Percentiles rank a stretch among this genome's conserved stretches.
These are phyloP conservation scores for Mycena chlorophos DNA, from an alignment of 768 basidiomycete genomes.

Conservation along the genomic window DNA sequence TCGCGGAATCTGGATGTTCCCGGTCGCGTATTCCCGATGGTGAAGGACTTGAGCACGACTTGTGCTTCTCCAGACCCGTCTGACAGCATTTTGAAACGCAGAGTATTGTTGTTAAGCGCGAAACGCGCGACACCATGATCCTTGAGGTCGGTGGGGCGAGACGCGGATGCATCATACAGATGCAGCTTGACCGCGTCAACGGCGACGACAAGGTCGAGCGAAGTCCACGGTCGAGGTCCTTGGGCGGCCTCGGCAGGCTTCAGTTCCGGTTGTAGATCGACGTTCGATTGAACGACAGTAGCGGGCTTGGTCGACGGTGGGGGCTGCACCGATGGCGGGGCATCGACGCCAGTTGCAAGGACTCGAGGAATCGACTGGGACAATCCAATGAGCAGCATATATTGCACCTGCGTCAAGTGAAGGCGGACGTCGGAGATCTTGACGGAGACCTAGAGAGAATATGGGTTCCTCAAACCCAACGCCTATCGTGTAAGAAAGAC, in stretches of 20 bases:
- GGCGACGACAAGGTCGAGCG: conserved; percentile 71
- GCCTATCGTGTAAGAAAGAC: conserved; percentile 6
- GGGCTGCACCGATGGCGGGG: conserved; percentile 31
- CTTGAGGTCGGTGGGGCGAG: conserved; percentile 55
- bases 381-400: conserved; percentile 65
- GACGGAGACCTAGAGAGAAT: conserved; percentile 57
- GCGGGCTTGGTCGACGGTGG: conserved; percentile 21
- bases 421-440: conserved; percentile 83
- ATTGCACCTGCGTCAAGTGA: conserved; percentile 83
- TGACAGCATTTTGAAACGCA: conserved; percentile 79
- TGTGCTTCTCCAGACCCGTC: conserved; percentile 87
- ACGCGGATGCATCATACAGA: conserved; percentile 73
- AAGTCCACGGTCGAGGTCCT: conserved; percentile 51
- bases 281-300: conserved; percentile 19
- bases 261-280: conserved; percentile 64
- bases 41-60: conserved; percentile 85
- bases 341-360: conserved; percentile 51
- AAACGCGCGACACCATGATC: conserved; percentile 85
- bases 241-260: conserved; percentile 31
- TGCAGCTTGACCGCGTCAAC: conserved; percentile 78
- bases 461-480: not conserved
- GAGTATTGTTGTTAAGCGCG: conserved; percentile 73
- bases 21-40: conserved; percentile 84
- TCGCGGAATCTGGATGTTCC: conserved; percentile 87
- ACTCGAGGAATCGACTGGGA: conserved; percentile 69